Base-by-base conservation (phyloP, 2,329 filamentous ascomycete species). In the Colletotrichum sidae region DNA sequence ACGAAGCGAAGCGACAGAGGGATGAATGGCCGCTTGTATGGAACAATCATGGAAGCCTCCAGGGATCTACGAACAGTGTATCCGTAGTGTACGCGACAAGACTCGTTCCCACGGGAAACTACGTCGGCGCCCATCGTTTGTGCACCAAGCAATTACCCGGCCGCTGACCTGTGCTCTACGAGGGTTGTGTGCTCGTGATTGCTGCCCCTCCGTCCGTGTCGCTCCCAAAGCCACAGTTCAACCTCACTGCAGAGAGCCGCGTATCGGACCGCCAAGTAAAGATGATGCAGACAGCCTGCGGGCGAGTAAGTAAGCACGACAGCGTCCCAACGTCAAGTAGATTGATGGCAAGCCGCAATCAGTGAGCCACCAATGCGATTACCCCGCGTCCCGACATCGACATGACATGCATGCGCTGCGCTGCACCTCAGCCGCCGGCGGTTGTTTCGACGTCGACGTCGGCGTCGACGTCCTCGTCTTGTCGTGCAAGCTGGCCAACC, bases 31-130 rank as follows among this genome's bases (percentile, higher is more conserved):
- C 52, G 47, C 52, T 17, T 47, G 62, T 58, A 65, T 65, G 52
- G 62, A 65, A 65, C 47, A 62, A 44, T 62, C 46, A 42, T 62
- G 42, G 62, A 65, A 65, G 62, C 58, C 41, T 55, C 42, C 38
- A 50, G 44, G 44, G 55, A 38, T 39, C 10, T 51, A 47, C 42
- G 25, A 25, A 25, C 25, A 25, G 25, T 25, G 25, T 25, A 25
- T 25, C 25, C 25, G 25, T 44, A 44, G 41, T 44, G 41, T 44
- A 44, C 13, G 12, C 42, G 15, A 15, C 13, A n/a, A 15, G 3
- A n/a, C 8, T n/a, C 13, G 44, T 46, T 17, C 37, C 37, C 49
- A 49, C 37, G 17, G 34, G 45, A 44, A 38, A 52, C 46, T 15
- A 53, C 41, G 60, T 46, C 47, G 53, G 34, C 39, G 51, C 45